phyloP scores from a whole-genome alignment of 176 grass and related monocot species.

The Echinochloa phyllopogon region DNA sequence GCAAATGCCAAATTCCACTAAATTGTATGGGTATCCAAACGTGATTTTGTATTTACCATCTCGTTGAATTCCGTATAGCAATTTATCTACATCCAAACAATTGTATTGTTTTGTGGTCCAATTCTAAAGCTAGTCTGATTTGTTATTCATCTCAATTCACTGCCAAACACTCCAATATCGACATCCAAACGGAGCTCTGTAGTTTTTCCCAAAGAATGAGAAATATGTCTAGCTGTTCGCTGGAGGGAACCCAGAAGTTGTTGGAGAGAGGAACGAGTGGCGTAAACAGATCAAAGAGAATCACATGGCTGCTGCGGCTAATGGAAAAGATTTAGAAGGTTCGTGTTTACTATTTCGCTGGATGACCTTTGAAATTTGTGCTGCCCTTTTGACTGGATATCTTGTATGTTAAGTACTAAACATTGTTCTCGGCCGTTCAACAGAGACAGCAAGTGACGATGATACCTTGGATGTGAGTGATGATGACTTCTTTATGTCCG shows the following conservation, averaged over 20 bases:
- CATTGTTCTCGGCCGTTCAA: slow-evolving; percentile 33
- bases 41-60: too few relatives aligned
- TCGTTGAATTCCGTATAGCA: too few relatives aligned
- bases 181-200: too few relatives aligned
- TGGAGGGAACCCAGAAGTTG: slow-evolving; percentile 58
- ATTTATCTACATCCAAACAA: too few relatives aligned
- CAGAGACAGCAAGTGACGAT: slow-evolving; percentile 96
- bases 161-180: too few relatives aligned
- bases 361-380: slow-evolving; percentile 21
- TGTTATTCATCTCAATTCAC: too few relatives aligned
- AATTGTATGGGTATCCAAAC: too few relatives aligned
- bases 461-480: slow-evolving; percentile 92
- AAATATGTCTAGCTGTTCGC: slow-evolving; percentile 81
- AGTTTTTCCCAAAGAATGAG: slow-evolving; percentile 98
- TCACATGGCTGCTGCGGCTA: slow-evolving; percentile 74
- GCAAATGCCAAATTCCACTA: too few relatives aligned
- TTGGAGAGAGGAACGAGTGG: slow-evolving; percentile 80
- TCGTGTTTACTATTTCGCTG: slow-evolving; percentile 12
- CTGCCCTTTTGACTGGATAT: background rate
- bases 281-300: slow-evolving; percentile 87
- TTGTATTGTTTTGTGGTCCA: too few relatives aligned
- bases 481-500: slow-evolving; percentile 96
- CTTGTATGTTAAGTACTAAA: slow-evolving; percentile 37
- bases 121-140: too few relatives aligned
- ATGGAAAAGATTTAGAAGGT: slow-evolving; percentile 95